A percentile compares a stretch with the other conserved stretches of the same genome.
phyloP scores from a whole-genome alignment of 805 yeast species.

The Torulaspora gathmanii region DNA sequence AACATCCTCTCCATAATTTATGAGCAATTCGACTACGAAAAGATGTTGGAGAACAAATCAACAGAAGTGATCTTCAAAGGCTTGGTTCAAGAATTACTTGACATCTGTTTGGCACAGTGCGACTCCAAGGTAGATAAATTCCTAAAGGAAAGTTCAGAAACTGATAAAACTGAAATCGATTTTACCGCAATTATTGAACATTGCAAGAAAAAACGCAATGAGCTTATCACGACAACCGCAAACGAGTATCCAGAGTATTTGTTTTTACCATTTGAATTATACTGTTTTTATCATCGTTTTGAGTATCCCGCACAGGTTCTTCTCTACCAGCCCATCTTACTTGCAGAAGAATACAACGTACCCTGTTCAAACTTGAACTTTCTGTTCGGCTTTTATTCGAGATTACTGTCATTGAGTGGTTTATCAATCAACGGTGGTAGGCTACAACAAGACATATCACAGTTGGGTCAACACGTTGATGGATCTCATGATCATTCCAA shows the following conservation, averaged over 20 bases:
- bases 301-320: slow-evolving; percentile 34
- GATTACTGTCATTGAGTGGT: slow-evolving; percentile 29
- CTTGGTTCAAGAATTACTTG: slow-evolving; percentile 27
- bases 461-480: slow-evolving; percentile 5
- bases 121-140: slow-evolving; percentile 15
- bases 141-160: slow-evolving; percentile 1
- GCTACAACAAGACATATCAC: slow-evolving; percentile 14
- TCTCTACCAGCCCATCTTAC: slow-evolving; percentile 27
- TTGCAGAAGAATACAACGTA: slow-evolving; percentile 24
- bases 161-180: slow-evolving; percentile 12
- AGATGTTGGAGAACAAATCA: slow-evolving; percentile 22
- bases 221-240: slow-evolving; percentile 23
- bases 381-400: slow-evolving; percentile 31
- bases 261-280: slow-evolving; percentile 34
- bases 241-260: slow-evolving; percentile 35
- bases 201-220: slow-evolving; percentile 24
- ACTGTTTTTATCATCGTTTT: slow-evolving; percentile 34
- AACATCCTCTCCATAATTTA: slow-evolving; percentile 33
- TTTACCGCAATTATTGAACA: slow-evolving; percentile 20
- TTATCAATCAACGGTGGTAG: slow-evolving; percentile 28
- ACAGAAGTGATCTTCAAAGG: slow-evolving; percentile 27
- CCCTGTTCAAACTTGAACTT: slow-evolving; percentile 28
- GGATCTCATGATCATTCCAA: slow-evolving; percentile 2
- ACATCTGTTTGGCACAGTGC: slow-evolving; percentile 28
- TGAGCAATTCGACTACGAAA: slow-evolving; percentile 31